Base-by-base conservation (phyloP, 139 green algal genomes). In the Chlamydomonas sphaeroides region DNA sequence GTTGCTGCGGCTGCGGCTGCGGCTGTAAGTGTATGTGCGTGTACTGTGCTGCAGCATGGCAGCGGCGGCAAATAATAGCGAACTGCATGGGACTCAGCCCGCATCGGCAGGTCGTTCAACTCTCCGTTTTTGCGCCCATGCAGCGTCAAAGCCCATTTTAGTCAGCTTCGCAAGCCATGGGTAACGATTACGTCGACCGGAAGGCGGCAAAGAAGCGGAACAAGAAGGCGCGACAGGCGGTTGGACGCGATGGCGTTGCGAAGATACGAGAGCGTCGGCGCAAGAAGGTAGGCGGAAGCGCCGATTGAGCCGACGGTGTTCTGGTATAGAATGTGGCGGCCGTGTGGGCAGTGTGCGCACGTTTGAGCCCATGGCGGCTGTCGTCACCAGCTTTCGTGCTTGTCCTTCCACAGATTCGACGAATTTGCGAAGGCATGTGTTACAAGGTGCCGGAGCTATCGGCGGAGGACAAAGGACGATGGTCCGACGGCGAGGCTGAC, bases 171-270 rank as follows among this genome's bases (percentile, higher is more conserved):
- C 23, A 53, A 38, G n/a, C n/a, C 21, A 96, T 96, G 93, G 92
- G 84, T 0, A 79, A 88, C 11, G 93, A 96, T 42, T 96, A 94
- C 56, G 42, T 83, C 14, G 86, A 89, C 0, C 79, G 93, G 8
- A 94, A 95, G 63, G 26, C 73, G 4, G 85, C 85, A 21, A 96
- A 95, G 73, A 93, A 92, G 33, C 66, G 85, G 5, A 93, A 92
- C 67, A 66, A 85, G 39, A 30, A 56, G 56, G 66, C 39, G 10
- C 39, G 78, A 0, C 66, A 84, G 51, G 67, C 26, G 14, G 62
- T 61, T 28, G 66, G 81, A 5, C 72, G 82, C 30, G 79, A 82
- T 33, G 68, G 75, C 48, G 59, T 84, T 51, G 51, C 78, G 38
- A n/a, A n/a, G n/a, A 4, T 56, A 6, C 56, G 63, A 33, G 42